Base-by-base conservation (phyloP, 805 yeast genomes). In the Lipomyces sp. region DNA sequence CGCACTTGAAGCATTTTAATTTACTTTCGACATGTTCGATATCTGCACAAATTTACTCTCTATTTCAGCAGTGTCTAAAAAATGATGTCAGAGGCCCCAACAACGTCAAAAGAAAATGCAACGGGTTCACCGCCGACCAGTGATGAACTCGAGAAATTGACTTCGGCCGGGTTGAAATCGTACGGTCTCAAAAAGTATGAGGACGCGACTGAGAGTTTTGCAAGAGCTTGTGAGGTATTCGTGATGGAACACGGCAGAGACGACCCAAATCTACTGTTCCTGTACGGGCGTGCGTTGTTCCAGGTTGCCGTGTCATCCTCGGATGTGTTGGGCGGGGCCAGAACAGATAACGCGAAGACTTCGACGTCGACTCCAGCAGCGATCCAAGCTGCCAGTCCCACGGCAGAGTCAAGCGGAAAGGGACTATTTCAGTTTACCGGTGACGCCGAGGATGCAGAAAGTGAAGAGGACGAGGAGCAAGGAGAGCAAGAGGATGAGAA, bases 271-370 rank as follows among this genome's bases (percentile, higher is more conserved):
- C 81, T 91, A 71, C 80, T 92, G 73, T 86, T 83, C 70, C 77
- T 89, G 53, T 92, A 92, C 71, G 97, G 97, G 1, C 86, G 87
- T 75, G 87, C 97, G 0, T 77, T 93, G 48, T 92, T 88, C 78
- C 89, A 87, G 69, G 84, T 85, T 50, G 98, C 93, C 0, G 89
- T 90, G 7, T 79, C 85, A 24, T 88, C 85, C 56, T 86, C 92
- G 1, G 93, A 89, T 55, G 88, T 93, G 3, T 82, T 93, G 67
- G 97, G 96, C 18, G 88, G 83, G 39, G 71, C 67, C 18, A 70
- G 71, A 18, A 34, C 53, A 15, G 65, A 61, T 29, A 57, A 37
- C n/a, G 67, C 60, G 60, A 35, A 66, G 37, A 67, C 67, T 4
- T 39, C 66, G 67, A 58, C 59, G 65, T 72, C 24, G 72, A 66